Base-by-base conservation (phyloP, 139 green algal genomes). In the Diplosphaera chodatii region DNA sequence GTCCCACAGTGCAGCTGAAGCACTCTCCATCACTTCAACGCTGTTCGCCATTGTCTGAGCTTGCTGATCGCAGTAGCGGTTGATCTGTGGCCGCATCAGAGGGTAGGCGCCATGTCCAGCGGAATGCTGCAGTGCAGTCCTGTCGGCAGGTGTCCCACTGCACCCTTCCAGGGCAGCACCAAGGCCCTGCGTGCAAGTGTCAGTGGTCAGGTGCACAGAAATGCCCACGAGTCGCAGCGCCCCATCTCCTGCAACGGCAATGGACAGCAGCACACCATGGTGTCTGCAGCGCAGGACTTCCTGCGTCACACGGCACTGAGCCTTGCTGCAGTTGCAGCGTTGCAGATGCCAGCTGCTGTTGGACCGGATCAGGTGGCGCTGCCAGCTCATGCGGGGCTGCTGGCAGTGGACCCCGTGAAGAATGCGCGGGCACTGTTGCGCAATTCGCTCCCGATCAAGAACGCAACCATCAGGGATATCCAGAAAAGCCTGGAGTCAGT, bases 391-490 rank as follows among this genome's bases (percentile, higher is more conserved):
- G 70, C 74, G 28, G 30, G 34, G 32, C 70, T 67, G 63, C 74
- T 55, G 55, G 71, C 66, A 32, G 82, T 66, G 3, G 84, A 93
- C 41, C 83, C 87, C 1, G 84, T 96, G 1, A 98, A 96, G 72
- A 97, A 98, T 67, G 88, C 93, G 0, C 55, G 77, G 3, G 91
- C 96, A 0, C 85, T 99, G 41, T 79, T 99, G 80, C 86, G 95
- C 2, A 89, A 98, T 71, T 91, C 96, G 1, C 84, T 99, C 33
- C 96, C 95, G 1, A 95, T 99, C 66, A 64, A 94, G 41, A 96
- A 96, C 84, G 96, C 97, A 80, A 79, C 84, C 15, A 96, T 98
- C 33, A 80, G 93, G 3, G 56, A 88, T 71, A 78, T 98, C 3
- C 93, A 93, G 86, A 70, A 72, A 62, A 79, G 87, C 0, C 83